Percentiles rank a stretch among this genome's conserved stretches.
Conservation (phyloP, 148 eudicot species). For the Fagopyrum homotropicum region DNA sequence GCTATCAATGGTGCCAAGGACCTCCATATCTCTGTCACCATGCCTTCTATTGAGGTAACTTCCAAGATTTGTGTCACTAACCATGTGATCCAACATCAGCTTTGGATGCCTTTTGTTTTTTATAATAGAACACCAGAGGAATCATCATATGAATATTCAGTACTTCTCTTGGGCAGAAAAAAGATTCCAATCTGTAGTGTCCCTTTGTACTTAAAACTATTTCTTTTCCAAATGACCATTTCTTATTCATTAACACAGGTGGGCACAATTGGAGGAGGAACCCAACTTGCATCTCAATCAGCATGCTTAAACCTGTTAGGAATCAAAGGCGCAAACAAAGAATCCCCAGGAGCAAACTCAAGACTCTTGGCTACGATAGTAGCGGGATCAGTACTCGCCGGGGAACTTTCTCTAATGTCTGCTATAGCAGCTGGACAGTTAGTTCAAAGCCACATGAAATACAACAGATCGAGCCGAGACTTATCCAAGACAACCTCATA, state of each 20-base stretch:
- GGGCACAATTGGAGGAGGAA: constrained; percentile 38
- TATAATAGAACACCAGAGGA: not conserved
- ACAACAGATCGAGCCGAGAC: constrained; percentile 39
- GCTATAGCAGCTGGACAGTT: constrained; percentile 35
- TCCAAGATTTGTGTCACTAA: not conserved
- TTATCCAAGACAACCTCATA: constrained; percentile 17
- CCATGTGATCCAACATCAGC: not conserved
- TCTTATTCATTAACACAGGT: constrained; percentile 14
- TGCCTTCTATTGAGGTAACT: constrained; percentile 15
- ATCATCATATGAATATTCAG: not conserved
- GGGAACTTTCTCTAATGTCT: constrained; percentile 37
- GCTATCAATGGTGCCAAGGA: constrained; percentile 13
- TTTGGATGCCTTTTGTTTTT: not conserved
- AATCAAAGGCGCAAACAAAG: constrained; percentile 28
- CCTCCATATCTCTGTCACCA: constrained; percentile 14
- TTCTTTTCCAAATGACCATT: not conserved
- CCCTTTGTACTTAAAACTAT: not conserved
- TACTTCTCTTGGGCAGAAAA: not conserved
- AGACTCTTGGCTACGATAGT: constrained; percentile 32
- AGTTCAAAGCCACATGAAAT: constrained; percentile 35
- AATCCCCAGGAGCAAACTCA: constrained; percentile 27
- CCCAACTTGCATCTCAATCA: constrained; percentile 34
- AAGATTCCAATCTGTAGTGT: not conserved
- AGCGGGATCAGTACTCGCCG: constrained; percentile 36
- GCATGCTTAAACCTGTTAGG: constrained; percentile 37